These are phyloP conservation scores for Juglanconis oblonga DNA, from an alignment of 2,329 filamentous ascomycete species.

Conservation along the genomic window DNA sequence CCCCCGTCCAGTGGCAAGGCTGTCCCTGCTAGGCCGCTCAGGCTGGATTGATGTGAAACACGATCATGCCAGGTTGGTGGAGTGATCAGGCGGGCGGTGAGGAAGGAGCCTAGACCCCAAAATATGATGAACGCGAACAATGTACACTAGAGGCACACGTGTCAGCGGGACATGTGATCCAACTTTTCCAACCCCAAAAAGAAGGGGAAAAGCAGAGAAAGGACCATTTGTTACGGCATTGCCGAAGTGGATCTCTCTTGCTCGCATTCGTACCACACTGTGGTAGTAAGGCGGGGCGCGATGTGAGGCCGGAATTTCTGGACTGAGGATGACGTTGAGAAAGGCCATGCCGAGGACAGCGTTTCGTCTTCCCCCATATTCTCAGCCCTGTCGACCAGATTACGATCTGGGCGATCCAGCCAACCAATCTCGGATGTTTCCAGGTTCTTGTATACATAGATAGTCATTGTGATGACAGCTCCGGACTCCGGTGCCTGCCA, in stretches of 20 bases:
- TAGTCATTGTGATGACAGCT: not conserved
- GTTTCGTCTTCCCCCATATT: not conserved
- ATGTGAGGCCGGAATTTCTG: not conserved
- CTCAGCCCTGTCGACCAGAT: constrained; percentile 6
- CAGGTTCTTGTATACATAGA: too few relatives aligned
- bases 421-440: not conserved
- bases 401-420: not conserved
- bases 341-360: not conserved
- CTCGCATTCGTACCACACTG: not conserved
- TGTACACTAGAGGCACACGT: not conserved
- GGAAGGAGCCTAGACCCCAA: not conserved
- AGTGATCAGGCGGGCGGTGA: not conserved
- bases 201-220: not conserved
- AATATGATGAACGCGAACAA: not conserved
- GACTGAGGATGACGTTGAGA: not conserved
- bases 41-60: not conserved
- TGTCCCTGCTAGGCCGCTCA: not conserved
- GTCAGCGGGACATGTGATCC: not conserved
- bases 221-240: not conserved
- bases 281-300: not conserved
- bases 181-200: not conserved
- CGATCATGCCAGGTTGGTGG: not conserved
- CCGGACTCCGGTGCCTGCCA: not conserved
- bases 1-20: not conserved
- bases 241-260: not conserved